Evolutionary conservation across 805 yeast genomes (phyloP).

Genomic region (Pichia scutulata): DNA sequence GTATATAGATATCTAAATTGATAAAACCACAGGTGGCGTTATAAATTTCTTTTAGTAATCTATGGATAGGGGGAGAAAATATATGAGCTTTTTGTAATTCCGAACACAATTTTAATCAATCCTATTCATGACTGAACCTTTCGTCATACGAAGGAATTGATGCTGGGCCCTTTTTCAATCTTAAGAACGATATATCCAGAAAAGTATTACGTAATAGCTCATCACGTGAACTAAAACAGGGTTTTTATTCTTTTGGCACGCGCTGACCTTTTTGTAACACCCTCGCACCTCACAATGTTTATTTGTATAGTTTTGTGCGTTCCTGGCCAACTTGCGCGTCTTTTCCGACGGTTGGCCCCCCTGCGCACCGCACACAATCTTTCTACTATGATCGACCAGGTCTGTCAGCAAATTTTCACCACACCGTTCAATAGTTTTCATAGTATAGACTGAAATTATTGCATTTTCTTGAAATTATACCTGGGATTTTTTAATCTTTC

Average conservation of each 20-base stretch:
- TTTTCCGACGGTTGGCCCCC: background rate
- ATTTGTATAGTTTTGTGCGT: background rate
- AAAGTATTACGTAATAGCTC: background rate
- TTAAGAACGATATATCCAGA: background rate
- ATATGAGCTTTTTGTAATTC: background rate
- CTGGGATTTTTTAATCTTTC: background rate
- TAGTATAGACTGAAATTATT: background rate
- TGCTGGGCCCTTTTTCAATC: background rate
- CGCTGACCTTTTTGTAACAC: background rate
- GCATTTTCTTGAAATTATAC: background rate
- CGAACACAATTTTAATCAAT: background rate
- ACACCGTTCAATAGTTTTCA: background rate
- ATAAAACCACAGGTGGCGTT: background rate
- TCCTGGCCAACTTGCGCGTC: background rate
- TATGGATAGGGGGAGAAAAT: background rate
- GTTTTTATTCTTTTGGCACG: background rate
- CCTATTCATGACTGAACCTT: background rate
- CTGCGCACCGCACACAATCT: background rate
- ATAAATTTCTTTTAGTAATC: background rate
- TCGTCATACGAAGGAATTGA: too few species aligned
- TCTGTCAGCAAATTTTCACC: background rate
- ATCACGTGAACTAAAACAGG: background rate
- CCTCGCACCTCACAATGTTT: background rate
- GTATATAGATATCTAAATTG: too few species aligned
- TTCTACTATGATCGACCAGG: background rate